A percentile compares a stretch with the other conserved stretches of the same genome.
phyloP scores from a whole-genome alignment of 176 grass and related monocot genomes.

The Carex myosuroides region DNA sequence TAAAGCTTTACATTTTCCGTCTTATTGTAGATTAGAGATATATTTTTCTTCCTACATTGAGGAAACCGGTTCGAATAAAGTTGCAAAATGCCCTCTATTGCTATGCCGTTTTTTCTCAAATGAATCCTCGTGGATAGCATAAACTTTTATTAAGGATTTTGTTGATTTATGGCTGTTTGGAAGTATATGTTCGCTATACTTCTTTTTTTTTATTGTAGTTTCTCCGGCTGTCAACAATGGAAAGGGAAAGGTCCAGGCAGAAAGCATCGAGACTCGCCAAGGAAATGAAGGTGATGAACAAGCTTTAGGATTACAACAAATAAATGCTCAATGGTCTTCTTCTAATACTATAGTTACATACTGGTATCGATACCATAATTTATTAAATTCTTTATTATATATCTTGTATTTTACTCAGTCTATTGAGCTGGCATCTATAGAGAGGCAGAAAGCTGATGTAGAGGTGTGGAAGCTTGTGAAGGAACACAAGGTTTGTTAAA shows the following conservation, averaged over 20 bases:
- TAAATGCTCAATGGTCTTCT: neutral
- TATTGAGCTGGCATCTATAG: constrained; percentile 48
- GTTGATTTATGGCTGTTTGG: neutral
- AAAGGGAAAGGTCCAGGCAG: neutral
- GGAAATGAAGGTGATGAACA: constrained; percentile 13
- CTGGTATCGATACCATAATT: neutral
- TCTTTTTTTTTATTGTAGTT: constrained; percentile 9
- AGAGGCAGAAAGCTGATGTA: constrained; percentile 52
- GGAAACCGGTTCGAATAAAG: neutral
- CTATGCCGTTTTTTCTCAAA: too few species aligned
- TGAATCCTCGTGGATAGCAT: too few species aligned
- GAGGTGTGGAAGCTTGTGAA: constrained; percentile 47
- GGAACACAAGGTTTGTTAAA: constrained; percentile 43
- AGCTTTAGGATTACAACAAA: neutral
- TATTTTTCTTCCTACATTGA: neutral
- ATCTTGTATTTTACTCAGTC: neutral
- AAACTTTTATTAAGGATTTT: neutral
- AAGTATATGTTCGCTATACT: neutral
- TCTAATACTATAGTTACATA: neutral
- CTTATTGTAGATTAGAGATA: neutral
- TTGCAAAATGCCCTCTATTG: neutral
- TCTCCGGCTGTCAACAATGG: neutral
- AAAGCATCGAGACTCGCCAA: neutral
- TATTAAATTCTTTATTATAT: neutral
- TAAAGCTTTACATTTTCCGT: neutral